A percentile compares a stretch with the other conserved stretches of the same genome.
These are phyloP conservation scores for Akebia trifoliata DNA, from an alignment of 164 flowering plant species.

Conservation along the genomic window DNA sequence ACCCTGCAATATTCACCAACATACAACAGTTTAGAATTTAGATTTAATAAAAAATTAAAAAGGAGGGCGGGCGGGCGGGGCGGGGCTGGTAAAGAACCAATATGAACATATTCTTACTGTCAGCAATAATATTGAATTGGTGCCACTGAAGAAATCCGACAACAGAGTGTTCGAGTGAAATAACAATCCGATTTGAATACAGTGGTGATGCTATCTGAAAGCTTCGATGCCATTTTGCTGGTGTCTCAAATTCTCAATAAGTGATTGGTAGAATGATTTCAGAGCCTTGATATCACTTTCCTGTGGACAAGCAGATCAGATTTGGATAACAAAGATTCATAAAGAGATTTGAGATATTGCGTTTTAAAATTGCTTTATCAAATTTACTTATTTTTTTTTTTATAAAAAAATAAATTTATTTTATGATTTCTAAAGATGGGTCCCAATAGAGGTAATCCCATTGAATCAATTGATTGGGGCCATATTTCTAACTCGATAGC, in stretches of 20 bases:
- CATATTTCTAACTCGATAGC: no score
- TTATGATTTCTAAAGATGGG: no score
- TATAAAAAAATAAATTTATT: no score
- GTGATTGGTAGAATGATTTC: slow-evolving; percentile 73
- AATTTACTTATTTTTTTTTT: no score
- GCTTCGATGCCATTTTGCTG: slow-evolving; percentile 86
- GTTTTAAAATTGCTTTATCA: neutral
- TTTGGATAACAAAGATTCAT: neutral
- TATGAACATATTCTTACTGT: slow-evolving; percentile 10
- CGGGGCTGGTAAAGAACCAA: neutral
- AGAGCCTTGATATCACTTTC: slow-evolving; percentile 67
- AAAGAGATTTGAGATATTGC: no score
- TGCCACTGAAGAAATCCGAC: slow-evolving; percentile 9
- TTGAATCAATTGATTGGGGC: no score
- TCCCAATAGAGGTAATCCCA: no score
- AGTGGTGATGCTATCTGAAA: slow-evolving; percentile 65
- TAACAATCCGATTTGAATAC: neutral
- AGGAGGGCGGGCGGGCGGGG: neutral
- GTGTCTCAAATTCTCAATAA: slow-evolving; percentile 66
- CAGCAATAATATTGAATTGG: slow-evolving; percentile 14
- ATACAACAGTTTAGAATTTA: neutral
- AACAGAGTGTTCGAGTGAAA: neutral
- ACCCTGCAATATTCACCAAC: slow-evolving; percentile 25
- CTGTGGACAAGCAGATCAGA: slow-evolving; percentile 33
- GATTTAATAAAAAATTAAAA: neutral